Percentiles rank a stretch among this genome's conserved stretches.
Evolutionary conservation across 164 flowering plant species (phyloP).

Genomic region (Sedum album): DNA sequence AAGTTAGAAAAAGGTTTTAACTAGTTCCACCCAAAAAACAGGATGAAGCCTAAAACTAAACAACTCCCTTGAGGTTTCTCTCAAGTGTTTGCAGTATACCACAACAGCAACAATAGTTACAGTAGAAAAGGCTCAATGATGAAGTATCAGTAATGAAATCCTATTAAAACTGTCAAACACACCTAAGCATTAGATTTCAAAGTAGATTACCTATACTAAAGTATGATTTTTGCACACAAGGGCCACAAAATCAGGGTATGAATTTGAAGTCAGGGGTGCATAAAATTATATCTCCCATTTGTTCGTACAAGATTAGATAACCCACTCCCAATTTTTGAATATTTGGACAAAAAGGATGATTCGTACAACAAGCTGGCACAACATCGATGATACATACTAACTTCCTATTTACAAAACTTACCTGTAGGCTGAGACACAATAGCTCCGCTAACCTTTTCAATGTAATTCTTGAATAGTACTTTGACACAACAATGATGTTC

Average conservation of each 20-base stretch:
- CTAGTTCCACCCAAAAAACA: not conserved
- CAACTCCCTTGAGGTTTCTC: not conserved
- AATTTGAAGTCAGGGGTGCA: too few relatives aligned
- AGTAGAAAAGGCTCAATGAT: not conserved
- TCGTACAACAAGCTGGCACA: not conserved
- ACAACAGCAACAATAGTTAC: not conserved
- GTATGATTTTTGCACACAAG: too few relatives aligned
- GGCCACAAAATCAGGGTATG: not conserved
- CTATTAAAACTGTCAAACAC: not conserved
- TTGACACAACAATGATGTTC: slow-evolving; percentile 97
- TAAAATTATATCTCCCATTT: not conserved
- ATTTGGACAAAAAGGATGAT: not conserved
- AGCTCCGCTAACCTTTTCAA: slow-evolving; percentile 87
- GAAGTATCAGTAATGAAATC: not conserved
- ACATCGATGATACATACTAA: not conserved
- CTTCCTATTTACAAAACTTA: slow-evolving; percentile 16
- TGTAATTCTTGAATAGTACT: slow-evolving; percentile 86
- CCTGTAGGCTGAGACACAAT: slow-evolving; percentile 74
- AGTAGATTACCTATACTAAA: not conserved
- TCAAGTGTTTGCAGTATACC: too few relatives aligned
- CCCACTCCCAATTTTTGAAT: not conserved
- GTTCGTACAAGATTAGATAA: not conserved
- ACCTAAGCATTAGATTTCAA: not conserved
- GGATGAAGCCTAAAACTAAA: not conserved
- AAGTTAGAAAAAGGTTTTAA: not conserved